These are phyloP conservation scores for Microstegium vimineum DNA, from an alignment of 176 grass and related monocot genomes.

Conservation along the genomic window DNA sequence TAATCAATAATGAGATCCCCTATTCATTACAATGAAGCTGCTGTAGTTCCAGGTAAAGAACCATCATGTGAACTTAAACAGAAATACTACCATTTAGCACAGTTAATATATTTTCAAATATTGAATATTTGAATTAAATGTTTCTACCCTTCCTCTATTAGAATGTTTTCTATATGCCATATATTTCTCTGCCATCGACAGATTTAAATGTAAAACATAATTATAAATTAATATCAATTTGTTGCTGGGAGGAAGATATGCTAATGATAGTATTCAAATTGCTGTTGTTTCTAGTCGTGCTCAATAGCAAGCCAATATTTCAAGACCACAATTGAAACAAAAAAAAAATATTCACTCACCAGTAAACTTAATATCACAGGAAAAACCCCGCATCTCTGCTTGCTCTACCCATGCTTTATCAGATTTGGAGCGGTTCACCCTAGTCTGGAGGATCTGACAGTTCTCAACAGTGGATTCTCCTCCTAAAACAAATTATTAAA, in stretches of 20 bases:
- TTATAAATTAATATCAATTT: not conserved
- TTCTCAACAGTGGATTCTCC: slow-evolving; percentile 82
- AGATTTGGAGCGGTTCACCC: slow-evolving; percentile 84
- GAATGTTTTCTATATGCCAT: not conserved
- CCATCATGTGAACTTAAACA: not conserved
- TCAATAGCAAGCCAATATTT: not conserved
- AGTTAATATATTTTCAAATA: not conserved
- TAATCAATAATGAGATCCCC: too few relatives aligned
- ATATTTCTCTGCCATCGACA: not conserved
- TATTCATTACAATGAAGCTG: too few relatives aligned
- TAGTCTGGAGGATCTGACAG: slow-evolving; percentile 93
- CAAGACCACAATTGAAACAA: not conserved
- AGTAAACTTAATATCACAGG: slow-evolving; percentile 87
- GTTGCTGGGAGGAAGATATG: not conserved
- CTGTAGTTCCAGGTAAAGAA: too few relatives aligned
- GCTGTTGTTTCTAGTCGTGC: not conserved
- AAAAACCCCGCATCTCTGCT: slow-evolving; percentile 71
- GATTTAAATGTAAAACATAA: not conserved
- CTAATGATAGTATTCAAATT: not conserved
- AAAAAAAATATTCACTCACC: slow-evolving; percentile 33
- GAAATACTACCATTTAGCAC: not conserved
- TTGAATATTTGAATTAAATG: not conserved
- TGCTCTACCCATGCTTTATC: slow-evolving; percentile 74
- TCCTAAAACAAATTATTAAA: slow-evolving; percentile 44
- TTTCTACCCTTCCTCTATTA: not conserved